Conservation (phyloP, 1,284 basidiomycete genomes). For the Neotropicomus parvogracilis region DNA sequence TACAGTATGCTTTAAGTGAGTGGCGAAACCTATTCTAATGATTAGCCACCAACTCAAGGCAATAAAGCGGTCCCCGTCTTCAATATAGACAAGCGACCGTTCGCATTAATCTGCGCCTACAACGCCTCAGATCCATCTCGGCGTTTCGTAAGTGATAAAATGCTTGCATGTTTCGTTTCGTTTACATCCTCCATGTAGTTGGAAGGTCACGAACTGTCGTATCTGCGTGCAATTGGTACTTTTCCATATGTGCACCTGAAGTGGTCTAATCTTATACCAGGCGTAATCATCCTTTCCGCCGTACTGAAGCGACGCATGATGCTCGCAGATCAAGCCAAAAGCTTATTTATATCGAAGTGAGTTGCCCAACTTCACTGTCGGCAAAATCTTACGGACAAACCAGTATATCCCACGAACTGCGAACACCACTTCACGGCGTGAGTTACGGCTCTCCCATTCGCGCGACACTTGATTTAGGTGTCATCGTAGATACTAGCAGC, state of each 20-base stretch:
- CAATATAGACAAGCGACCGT: slow-evolving; percentile 91
- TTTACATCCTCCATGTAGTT: slow-evolving; percentile 44
- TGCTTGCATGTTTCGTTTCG: not conserved
- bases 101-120: slow-evolving; percentile 89
- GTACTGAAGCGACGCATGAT: slow-evolving; percentile 92
- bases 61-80: slow-evolving; percentile 81
- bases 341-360: slow-evolving; percentile 86
- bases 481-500: slow-evolving; percentile 74
- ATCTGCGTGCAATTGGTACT: slow-evolving; percentile 79
- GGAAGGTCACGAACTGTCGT: slow-evolving; percentile 91
- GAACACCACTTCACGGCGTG: slow-evolving; percentile 86
- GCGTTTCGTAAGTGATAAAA: slow-evolving; percentile 62
- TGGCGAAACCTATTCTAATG: slow-evolving; percentile 4
- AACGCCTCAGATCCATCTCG: slow-evolving; percentile 76
- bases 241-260: not conserved
- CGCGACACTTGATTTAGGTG: slow-evolving; percentile 8
- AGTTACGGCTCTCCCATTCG: slow-evolving; percentile 16
- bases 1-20: slow-evolving; percentile 84
- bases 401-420: slow-evolving; percentile 91
- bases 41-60: slow-evolving; percentile 4
- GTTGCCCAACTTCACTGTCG: slow-evolving; percentile 23
- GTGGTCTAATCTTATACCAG: slow-evolving; percentile 35
- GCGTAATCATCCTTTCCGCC: slow-evolving; percentile 92
- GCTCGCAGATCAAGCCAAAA: slow-evolving; percentile 90
- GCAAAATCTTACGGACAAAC: slow-evolving; percentile 9